A percentile compares a stretch with the other conserved stretches of the same genome.
Evolutionary conservation across 2,329 filamentous ascomycete genomes (phyloP).

Genomic region (Nemania abortiva): DNA sequence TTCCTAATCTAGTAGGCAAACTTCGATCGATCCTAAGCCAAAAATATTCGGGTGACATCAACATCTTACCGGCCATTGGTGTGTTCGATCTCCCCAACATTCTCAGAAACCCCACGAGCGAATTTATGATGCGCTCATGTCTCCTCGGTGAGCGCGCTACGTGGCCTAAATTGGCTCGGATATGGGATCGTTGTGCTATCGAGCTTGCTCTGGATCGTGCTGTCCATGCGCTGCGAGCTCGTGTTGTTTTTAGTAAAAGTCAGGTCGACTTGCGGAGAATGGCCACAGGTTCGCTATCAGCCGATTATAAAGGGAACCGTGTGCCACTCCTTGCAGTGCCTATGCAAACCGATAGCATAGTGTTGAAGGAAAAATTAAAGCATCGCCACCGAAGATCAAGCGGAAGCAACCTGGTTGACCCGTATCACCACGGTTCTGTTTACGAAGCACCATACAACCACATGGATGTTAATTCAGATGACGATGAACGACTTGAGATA

Average conservation of each 20-base stretch:
- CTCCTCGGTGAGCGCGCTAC: constrained; percentile 85
- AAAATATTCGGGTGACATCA: constrained; percentile 94
- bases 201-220: constrained; percentile 85
- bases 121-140: constrained; percentile 87
- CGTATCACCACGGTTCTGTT: constrained; percentile 53
- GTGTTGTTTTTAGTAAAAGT: constrained; percentile 76
- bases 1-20: constrained; percentile 84
- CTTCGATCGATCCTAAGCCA: constrained; percentile 85
- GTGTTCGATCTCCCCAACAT: constrained; percentile 80
- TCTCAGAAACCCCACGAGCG: constrained; percentile 83
- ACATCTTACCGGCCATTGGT: constrained; percentile 84
- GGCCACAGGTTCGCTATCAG: constrained; percentile 51
- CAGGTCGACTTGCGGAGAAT: constrained; percentile 70
- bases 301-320: constrained; percentile 37
- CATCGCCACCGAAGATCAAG: constrained; percentile 62
- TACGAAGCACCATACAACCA: constrained; percentile 55
- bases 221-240: constrained; percentile 74
- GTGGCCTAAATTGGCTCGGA: constrained; percentile 88
- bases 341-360: constrained; percentile 29
- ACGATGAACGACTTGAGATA: constrained; percentile 60
- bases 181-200: constrained; percentile 88
- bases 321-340: constrained; percentile 39
- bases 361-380: constrained; percentile 50
- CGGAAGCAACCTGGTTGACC: constrained; percentile 59
- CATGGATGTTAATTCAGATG: constrained; percentile 60